Base-by-base conservation (phyloP, 2,329 filamentous ascomycete species). In the Fusarium sp. region DNA sequence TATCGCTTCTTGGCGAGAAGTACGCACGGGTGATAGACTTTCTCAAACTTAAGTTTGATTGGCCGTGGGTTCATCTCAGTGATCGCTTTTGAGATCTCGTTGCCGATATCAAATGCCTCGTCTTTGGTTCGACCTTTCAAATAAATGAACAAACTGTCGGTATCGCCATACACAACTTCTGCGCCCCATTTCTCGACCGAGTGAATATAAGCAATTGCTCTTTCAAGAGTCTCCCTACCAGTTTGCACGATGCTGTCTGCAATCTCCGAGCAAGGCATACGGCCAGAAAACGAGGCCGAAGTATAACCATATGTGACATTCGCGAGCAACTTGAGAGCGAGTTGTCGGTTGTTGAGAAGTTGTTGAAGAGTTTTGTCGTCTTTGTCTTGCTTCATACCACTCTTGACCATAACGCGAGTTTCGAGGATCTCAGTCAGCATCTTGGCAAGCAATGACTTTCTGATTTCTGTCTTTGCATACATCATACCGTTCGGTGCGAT, bases 231-330 rank as follows among this genome's bases (percentile, higher is more conserved):
- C 80, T 99, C 96, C 15, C 96, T 90, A 1, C 92, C 96, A 1
- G 95, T 97, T 79, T 99, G 95, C 0, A 99, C 96, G 75, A 99
- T 99, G 80, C 94, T 97, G 82, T 99, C 96, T 10, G 96, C 96
- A 69, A 99, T 97, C 79, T 99, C 96, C 2, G 94, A 94, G 79
- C 96, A 99, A 0, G 96, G 96, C 96, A 99, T 98, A 25, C 96
- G 90, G 0, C 96, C 96, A 0, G 95, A 98, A 79, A 98, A 99
- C 0, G 94, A 97, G 0, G 96, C 96, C 5, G 96, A 98, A 0
- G 96, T 96, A 80, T 99, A 99, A 13, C 96, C 96, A 76, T 99
- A 99, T 0, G 96, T 99, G 72, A 99, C 96, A 74, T 99, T 99
- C n/a, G 96, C 96, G 41, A 99, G 93, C 9, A 99, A 85, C 78